phyloP scores from a whole-genome alignment of 768 basidiomycete genomes.

The Krasilnikovozyma curviuscula region DNA sequence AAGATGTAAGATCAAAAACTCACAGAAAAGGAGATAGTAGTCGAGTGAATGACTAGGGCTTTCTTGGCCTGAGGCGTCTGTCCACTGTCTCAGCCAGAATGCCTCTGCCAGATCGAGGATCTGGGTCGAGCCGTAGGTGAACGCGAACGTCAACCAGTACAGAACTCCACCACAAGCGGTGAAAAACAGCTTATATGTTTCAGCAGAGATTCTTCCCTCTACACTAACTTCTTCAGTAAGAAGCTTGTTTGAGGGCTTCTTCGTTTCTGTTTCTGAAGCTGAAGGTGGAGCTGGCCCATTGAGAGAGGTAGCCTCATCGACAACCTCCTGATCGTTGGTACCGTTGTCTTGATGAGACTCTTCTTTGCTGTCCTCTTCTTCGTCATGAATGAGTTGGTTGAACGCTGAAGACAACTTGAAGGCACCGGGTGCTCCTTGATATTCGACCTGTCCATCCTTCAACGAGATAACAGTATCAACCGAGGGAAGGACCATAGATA shows the following conservation, averaged over 20 bases:
- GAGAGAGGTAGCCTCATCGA: no score
- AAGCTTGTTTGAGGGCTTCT: no score
- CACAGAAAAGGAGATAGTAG: conserved; percentile 17
- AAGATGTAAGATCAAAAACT: conserved; percentile 1
- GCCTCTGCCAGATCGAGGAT: conserved; percentile 11
- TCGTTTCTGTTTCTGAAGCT: no score
- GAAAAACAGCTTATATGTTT: not conserved
- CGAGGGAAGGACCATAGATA: conserved; percentile 19
- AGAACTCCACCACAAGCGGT: conserved; percentile 13
- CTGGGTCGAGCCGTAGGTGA: conserved; percentile 13
- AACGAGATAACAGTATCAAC: conserved; percentile 15
- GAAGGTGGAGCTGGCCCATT: no score
- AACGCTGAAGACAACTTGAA: not conserved
- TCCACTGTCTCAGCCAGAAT: conserved; percentile 19
- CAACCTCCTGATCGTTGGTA: no score
- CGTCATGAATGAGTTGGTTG: not conserved
- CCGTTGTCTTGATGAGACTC: no score
- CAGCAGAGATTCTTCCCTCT: not conserved
- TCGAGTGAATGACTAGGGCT: conserved; percentile 4
- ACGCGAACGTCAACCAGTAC: conserved; percentile 20
- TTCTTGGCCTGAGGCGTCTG: conserved; percentile 13
- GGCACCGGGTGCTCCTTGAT: not conserved
- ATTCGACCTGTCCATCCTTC: not conserved
- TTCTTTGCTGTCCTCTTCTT: not conserved
- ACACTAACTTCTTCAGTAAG: conserved; percentile 37